A percentile compares a stretch with the other conserved stretches of the same genome.
Conservation (phyloP, 306 rosid genomes). For the Lotus japonicus region DNA sequence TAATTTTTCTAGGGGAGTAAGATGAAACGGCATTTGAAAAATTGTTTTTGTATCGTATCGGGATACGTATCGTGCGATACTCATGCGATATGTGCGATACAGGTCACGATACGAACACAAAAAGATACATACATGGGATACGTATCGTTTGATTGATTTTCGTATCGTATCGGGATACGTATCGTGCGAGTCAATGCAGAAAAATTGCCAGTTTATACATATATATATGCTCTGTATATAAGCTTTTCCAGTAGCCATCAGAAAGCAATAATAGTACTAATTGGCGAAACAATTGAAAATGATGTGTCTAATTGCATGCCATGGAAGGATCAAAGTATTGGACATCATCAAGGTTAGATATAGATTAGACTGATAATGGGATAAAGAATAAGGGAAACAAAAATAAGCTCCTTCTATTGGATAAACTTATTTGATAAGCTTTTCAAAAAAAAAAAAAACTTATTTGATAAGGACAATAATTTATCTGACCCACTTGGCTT, state of each 20-base stretch:
- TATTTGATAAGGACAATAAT: constrained; percentile 4
- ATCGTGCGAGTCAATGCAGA: too few relatives aligned
- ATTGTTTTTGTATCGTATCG: too few relatives aligned
- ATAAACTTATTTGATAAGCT: constrained; percentile 16
- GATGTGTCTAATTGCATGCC: constrained; percentile 20
- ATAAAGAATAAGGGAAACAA: neutral
- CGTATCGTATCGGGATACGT: too few relatives aligned
- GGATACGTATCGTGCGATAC: too few relatives aligned
- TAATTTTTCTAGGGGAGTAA: too few relatives aligned
- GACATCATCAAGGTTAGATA: neutral
- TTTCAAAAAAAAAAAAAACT: too few relatives aligned
- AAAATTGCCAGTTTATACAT: neutral
- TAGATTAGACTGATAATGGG: constrained; percentile 25
- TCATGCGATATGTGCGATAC: too few relatives aligned
- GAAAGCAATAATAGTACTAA: constrained; percentile 27
- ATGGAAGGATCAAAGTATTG: constrained; percentile 13
- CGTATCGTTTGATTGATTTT: too few relatives aligned
- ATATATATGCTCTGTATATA: constrained; percentile 20
- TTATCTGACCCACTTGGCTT: constrained; percentile 11
- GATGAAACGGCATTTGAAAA: too few relatives aligned
- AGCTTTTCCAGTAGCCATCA: constrained; percentile 20
- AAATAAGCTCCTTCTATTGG: neutral
- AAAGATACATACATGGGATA: too few relatives aligned
- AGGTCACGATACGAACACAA: too few relatives aligned
- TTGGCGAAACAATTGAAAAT: constrained; percentile 6